phyloP scores from a whole-genome alignment of 139 green algal species.

The Mychonastes homosphaera region DNA sequence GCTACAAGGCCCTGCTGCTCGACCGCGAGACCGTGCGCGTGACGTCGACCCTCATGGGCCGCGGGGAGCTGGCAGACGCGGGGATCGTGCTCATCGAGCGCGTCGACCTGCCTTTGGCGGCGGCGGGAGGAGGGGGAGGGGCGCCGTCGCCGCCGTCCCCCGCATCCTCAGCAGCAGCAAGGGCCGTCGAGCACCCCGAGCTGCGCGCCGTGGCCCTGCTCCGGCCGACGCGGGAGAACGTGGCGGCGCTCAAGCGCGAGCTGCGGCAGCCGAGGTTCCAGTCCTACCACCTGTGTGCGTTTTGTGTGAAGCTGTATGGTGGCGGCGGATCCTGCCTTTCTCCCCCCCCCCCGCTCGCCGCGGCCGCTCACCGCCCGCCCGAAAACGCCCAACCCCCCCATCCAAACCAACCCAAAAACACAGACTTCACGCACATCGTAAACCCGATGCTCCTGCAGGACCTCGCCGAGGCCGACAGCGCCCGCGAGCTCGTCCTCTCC shows the following conservation, averaged over 20 bases:
- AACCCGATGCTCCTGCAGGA: constrained; percentile 82
- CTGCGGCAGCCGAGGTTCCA: constrained; percentile 76
- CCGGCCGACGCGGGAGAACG: constrained; percentile 77
- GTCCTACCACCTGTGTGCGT: constrained; percentile 80
- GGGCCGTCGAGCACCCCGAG: not conserved
- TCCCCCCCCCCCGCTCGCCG: too few relatives aligned
- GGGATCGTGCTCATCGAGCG: constrained; percentile 87
- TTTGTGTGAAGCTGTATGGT: constrained; percentile 1
- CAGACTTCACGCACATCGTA: constrained; percentile 79
- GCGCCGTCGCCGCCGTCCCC: too few relatives aligned
- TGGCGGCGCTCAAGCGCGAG: constrained; percentile 68
- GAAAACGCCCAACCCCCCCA: too few relatives aligned
- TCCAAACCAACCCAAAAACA: too few relatives aligned
- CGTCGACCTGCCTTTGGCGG: too few relatives aligned
- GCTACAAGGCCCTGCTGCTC: constrained; percentile 88
- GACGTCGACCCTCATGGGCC: constrained; percentile 62
- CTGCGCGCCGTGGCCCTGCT: constrained; percentile 79
- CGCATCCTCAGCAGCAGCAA: too few relatives aligned
- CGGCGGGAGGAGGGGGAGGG: too few relatives aligned
- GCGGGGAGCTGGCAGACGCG: constrained; percentile 83
- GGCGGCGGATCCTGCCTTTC: too few relatives aligned
- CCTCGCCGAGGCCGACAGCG: constrained; percentile 78
- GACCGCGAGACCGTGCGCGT: constrained; percentile 82
- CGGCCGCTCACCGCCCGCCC: too few relatives aligned
- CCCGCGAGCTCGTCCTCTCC: constrained; percentile 37